phyloP scores from a whole-genome alignment of 306 rosid species.

The Sindora glabra region DNA sequence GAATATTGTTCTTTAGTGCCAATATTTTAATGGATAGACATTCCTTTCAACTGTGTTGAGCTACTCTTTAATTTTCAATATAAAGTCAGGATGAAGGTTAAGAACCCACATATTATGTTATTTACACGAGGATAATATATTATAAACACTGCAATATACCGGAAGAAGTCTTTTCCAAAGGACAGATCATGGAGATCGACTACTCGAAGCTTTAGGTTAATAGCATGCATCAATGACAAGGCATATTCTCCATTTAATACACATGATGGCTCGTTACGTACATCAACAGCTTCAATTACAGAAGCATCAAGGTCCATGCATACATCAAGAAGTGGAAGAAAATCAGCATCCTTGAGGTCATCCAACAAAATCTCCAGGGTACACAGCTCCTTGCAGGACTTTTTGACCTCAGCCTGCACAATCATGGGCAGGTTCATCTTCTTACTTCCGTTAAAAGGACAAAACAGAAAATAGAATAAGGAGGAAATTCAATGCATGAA shows the following conservation, averaged over 20 bases:
- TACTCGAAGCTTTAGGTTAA: conserved; percentile 64
- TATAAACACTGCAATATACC: conserved; percentile 41
- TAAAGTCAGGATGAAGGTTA: conserved; percentile 1
- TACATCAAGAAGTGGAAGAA: conserved; percentile 57
- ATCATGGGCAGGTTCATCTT: conserved; percentile 13
- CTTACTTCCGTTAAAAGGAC: conserved; percentile 7
- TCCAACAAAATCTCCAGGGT: conserved; percentile 53
- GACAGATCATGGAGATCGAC: conserved; percentile 62
- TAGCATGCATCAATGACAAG: conserved; percentile 60
- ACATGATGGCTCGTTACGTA: conserved; percentile 45
- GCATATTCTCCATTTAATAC: conserved; percentile 50
- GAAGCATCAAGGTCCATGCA: conserved; percentile 45
- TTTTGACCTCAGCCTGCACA: conserved; percentile 54
- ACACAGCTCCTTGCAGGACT: conserved; percentile 36
- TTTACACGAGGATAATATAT: conserved; percentile 13
- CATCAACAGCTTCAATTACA: conserved; percentile 67
- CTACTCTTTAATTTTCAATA: conserved; percentile 2
- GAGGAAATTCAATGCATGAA: not conserved
- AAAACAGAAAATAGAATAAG: not conserved
- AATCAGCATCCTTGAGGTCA: conserved; percentile 57
- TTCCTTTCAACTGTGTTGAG: not conserved
- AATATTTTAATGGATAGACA: not conserved
- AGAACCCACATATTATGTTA: not conserved
- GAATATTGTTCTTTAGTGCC: not conserved
- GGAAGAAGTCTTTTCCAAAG: conserved; percentile 56